Evolutionary conservation across 495 filamentous ascomycete species (phyloP).

Genomic region (Amphirosellinia nigrospora): DNA sequence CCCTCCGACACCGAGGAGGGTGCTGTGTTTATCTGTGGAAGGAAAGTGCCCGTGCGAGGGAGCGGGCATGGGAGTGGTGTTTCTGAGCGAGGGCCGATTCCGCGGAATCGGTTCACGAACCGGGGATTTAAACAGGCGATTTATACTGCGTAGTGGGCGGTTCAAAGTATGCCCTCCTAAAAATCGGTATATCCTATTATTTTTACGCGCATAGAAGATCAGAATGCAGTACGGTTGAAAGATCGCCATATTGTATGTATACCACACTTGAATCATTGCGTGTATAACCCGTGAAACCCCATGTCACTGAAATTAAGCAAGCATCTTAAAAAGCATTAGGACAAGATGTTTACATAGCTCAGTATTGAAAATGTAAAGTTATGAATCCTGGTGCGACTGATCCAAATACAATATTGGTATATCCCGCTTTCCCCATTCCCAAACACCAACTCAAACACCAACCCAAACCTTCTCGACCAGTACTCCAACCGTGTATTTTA

Average conservation of each 20-base stretch:
- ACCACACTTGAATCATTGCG: not conserved
- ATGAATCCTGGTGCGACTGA: not conserved
- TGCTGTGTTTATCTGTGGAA: slow-evolving; percentile 22
- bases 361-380: not conserved
- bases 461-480: not conserved
- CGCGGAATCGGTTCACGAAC: slow-evolving; percentile 13
- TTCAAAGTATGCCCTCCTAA: not conserved
- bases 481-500: not conserved
- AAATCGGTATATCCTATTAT: not conserved
- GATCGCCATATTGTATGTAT: not conserved
- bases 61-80: slow-evolving; percentile 46
- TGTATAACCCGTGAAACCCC: not conserved
- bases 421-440: not conserved
- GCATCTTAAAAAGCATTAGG: not conserved
- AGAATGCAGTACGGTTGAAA: not conserved
- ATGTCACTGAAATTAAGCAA: not conserved
- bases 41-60: slow-evolving; percentile 37
- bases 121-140: slow-evolving; percentile 11
- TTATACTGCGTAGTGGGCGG: not conserved
- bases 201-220: not conserved
- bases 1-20: slow-evolving; percentile 26
- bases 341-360: not conserved
- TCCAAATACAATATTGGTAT: slow-evolving; percentile 7
- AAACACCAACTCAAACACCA: slow-evolving; percentile 1
- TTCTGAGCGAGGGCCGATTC: slow-evolving; percentile 20